Base-by-base conservation (phyloP, 2,329 filamentous ascomycete genomes). In the Aspergillus costaricaensis region DNA sequence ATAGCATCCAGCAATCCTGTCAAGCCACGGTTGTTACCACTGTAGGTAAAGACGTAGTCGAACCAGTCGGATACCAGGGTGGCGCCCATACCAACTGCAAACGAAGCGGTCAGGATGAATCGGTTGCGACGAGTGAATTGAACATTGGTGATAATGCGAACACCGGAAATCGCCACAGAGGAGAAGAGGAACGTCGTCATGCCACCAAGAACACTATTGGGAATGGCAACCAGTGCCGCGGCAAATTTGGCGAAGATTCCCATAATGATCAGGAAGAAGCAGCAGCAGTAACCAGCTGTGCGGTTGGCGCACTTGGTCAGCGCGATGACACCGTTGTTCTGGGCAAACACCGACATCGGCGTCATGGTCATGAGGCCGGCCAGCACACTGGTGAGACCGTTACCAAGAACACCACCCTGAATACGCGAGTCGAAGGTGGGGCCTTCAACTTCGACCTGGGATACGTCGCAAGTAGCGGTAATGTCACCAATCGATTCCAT, bases 201-300 rank as follows among this genome's bases (percentile, higher is more conserved):
- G 9, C 78, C 79, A 57, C 79, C 79, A 2, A 81, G 68, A 3
- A 81, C 79, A 3, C 78, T 59, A 3, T 77, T 74, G 0, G 88
- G 88, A 64, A 91, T 91, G 8, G 86, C 80, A 0, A 89, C 86
- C 4, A 91, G 82, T 0, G 88, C 84, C 0, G 87, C 88, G 2
- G 87, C 87, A 64, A 90, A 90, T 68, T 90, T 90, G 57, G 86
- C 84, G 70, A 90, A 89, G 54, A 90, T 80, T 6, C 88, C 88
- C 85, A 90, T 89, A 60, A 91, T 70, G 32, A 90, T 75, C 19
- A 90, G 79, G 79, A 88, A 90, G 66, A 85, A 83, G 68, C 86
- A 87, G 68, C 83, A 85, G 61, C 82, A 86, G 75, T 88, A 90
- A 0, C 88, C 88, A 3, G 88, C 88, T 52, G 86, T 86, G 55